These are phyloP conservation scores for Setomelanomma holmii DNA, from an alignment of 2,329 filamentous ascomycete species.

Conservation along the genomic window DNA sequence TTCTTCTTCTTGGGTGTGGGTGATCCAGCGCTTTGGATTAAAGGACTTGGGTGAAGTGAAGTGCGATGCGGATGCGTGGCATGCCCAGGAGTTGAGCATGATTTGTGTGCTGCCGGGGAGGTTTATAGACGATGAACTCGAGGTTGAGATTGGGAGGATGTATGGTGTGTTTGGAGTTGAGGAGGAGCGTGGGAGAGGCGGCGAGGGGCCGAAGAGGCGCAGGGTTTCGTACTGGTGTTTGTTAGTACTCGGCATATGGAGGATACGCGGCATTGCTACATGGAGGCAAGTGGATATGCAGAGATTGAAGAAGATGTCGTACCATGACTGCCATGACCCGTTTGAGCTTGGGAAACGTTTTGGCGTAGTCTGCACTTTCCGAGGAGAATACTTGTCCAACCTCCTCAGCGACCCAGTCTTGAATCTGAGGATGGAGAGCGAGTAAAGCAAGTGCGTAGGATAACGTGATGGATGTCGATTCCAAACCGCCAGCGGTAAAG, in stretches of 20 bases:
- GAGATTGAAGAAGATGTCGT: not conserved
- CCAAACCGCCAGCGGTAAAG: constrained; percentile 39
- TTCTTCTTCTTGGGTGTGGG: too few relatives aligned
- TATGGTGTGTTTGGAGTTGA: not conserved
- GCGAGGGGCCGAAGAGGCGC: constrained; percentile 28
- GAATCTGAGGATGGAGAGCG: constrained; percentile 56
- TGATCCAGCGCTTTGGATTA: constrained; percentile 47
- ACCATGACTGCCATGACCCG: constrained; percentile 57
- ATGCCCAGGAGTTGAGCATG: constrained; percentile 26
- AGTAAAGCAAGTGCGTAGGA: constrained; percentile 58
- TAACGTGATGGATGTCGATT: constrained; percentile 55
- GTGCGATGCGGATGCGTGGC: constrained; percentile 34
- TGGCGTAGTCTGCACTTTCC: constrained; percentile 46
- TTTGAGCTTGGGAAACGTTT: constrained; percentile 53
- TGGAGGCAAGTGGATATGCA: not conserved
- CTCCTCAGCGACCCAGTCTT: constrained; percentile 62
- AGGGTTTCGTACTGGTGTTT: constrained; percentile 34
- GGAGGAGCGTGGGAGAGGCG: not conserved
- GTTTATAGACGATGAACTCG: not conserved
- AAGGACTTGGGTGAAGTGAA: constrained; percentile 36
- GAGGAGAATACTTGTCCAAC: constrained; percentile 49
- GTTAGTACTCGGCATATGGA: not conserved
- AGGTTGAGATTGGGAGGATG: not conserved
- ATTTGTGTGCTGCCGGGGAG: constrained; percentile 22
- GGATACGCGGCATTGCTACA: not conserved